Conservation (phyloP, 805 yeast species). For the Spathaspora arborariae region DNA sequence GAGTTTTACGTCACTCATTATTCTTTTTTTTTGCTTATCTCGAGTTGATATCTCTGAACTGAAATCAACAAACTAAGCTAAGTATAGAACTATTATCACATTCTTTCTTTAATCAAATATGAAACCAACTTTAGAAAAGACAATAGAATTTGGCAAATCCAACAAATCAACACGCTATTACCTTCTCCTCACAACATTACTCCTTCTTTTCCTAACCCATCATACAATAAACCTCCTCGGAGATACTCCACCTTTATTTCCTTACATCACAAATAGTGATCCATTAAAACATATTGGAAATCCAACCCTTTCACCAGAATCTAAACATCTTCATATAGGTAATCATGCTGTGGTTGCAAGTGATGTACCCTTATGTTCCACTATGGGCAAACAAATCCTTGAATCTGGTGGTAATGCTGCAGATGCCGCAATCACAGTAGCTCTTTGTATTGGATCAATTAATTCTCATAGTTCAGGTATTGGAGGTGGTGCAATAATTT, state of each 20-base stretch:
- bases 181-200: background rate
- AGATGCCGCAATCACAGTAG: constrained; percentile 87
- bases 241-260: background rate
- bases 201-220: background rate
- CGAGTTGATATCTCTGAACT: background rate
- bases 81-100: too few species aligned
- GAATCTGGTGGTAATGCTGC: constrained; percentile 74
- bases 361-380: constrained; percentile 62
- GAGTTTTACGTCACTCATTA: background rate
- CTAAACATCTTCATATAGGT: constrained; percentile 37
- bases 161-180: background rate
- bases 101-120: background rate
- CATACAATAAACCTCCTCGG: background rate
- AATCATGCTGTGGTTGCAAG: constrained; percentile 60
- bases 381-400: constrained; percentile 56
- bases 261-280: constrained; percentile 5
- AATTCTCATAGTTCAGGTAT: constrained; percentile 84
- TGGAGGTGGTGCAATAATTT: constrained; percentile 88
- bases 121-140: background rate
- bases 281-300: constrained; percentile 18
- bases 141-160: background rate
- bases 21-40: background rate
- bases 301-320: constrained; percentile 44
- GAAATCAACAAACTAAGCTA: background rate
- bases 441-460: constrained; percentile 81